Evolutionary conservation across 176 grass and related monocot genomes (phyloP).

Genomic region (Phyllostachys edulis): DNA sequence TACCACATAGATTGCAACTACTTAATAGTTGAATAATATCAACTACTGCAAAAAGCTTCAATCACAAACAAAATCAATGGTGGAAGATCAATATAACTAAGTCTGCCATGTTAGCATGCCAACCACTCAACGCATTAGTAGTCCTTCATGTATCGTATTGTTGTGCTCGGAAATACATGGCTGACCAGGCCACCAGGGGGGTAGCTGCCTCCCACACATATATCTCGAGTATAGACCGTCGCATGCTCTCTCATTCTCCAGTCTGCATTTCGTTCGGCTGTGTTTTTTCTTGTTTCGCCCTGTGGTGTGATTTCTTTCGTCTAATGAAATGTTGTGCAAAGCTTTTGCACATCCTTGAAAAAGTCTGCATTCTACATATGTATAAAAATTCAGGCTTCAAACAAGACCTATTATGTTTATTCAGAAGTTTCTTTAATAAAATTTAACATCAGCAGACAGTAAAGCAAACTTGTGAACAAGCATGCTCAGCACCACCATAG

Average conservation of each 20-base stretch:
- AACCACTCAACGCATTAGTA: not conserved
- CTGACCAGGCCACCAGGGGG: not conserved
- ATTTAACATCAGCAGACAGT: slow-evolving; percentile 38
- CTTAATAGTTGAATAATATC: not conserved
- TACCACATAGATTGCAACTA: not conserved
- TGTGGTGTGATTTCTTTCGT: no score
- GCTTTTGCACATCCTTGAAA: no score
- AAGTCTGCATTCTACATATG: slow-evolving; percentile 22
- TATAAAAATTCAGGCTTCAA: slow-evolving; percentile 8
- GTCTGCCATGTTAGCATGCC: not conserved
- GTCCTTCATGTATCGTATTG: not conserved
- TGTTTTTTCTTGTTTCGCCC: no score
- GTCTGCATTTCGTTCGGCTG: no score
- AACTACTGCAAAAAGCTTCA: not conserved
- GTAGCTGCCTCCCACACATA: not conserved
- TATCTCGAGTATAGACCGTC: not conserved
- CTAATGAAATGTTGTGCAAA: no score
- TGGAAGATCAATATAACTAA: not conserved
- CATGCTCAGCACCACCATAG: not conserved
- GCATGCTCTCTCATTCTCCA: not conserved
- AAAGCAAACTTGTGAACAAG: slow-evolving; percentile 36
- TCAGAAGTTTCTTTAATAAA: slow-evolving; percentile 27
- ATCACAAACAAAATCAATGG: not conserved
- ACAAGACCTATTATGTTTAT: slow-evolving; percentile 23
- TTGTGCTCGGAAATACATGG: not conserved